Percentiles rank a stretch among this genome's conserved stretches.
Evolutionary conservation across 306 rosid genomes (phyloP).

Genomic region (Hippophae gyantsensis): DNA sequence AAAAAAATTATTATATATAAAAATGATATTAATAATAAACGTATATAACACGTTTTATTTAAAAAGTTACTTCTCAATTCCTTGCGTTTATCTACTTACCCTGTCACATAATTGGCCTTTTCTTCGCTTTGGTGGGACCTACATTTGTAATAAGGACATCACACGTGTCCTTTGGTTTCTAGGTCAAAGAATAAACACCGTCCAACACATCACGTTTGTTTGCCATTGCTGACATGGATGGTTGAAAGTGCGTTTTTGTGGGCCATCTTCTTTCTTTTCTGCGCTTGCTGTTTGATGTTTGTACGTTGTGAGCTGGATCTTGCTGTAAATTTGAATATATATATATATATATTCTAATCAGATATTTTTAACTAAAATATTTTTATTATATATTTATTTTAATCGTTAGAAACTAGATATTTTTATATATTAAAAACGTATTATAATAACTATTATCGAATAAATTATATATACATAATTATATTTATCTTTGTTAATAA

Average conservation of each 20-base stretch:
- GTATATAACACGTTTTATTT: neutral
- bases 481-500: no score
- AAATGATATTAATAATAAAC: neutral
- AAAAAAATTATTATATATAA: no score
- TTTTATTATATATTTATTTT: no score
- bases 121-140: slow-evolving; percentile 12
- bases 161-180: slow-evolving; percentile 29
- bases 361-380: no score
- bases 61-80: slow-evolving; percentile 21
- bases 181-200: neutral
- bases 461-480: no score
- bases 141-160: neutral
- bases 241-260: neutral
- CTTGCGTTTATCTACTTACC: slow-evolving; percentile 42
- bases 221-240: slow-evolving; percentile 22
- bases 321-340: slow-evolving; percentile 3
- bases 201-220: slow-evolving; percentile 24
- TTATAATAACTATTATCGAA: no score
- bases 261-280: neutral
- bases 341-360: no score
- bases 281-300: neutral
- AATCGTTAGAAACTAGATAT: no score
- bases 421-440: no score
- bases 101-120: neutral
- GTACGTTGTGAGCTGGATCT: slow-evolving; percentile 18